These are phyloP conservation scores for Trichoderma cornu-damae DNA, from an alignment of 2,329 filamentous ascomycete genomes.

Conservation along the genomic window DNA sequence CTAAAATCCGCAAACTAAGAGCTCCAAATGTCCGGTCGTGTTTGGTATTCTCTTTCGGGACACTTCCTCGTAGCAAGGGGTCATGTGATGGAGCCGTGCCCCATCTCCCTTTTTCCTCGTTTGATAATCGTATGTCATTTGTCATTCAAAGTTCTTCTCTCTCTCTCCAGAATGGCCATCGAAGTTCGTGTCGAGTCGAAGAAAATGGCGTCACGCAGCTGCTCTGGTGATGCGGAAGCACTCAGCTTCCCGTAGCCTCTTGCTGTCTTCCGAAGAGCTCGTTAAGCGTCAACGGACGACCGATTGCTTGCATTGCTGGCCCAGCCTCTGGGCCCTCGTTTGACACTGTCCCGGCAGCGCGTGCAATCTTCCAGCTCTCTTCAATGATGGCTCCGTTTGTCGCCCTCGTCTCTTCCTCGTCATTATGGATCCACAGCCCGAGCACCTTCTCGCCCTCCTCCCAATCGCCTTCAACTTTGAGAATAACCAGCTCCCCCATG, in stretches of 20 bases:
- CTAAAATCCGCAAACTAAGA: background rate
- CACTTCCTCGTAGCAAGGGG: background rate
- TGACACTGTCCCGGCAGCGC: conserved; percentile 29
- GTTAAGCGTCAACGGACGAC: conserved; percentile 40
- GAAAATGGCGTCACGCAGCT: background rate
- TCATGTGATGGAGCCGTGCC: background rate
- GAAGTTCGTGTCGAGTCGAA: background rate
- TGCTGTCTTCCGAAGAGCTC: conserved; percentile 40
- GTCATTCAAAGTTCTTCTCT: background rate
- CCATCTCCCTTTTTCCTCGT: background rate
- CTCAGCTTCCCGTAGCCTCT: conserved; percentile 16
- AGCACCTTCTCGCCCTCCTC: conserved; percentile 39
- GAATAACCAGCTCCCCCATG: conserved; percentile 49
- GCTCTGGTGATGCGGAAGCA: background rate
- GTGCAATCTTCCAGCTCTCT: conserved; percentile 39
- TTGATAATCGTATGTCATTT: background rate
- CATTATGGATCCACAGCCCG: conserved; percentile 53
- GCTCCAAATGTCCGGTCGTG: background rate
- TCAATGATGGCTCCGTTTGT: conserved; percentile 40
- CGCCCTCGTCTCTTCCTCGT: conserved; percentile 41
- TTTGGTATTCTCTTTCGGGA: background rate
- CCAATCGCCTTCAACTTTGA: conserved; percentile 38
- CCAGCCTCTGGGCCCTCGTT: conserved; percentile 33
- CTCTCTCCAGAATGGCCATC: background rate
- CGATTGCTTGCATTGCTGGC: conserved; percentile 42